These are phyloP conservation scores for Kurtzmaniella quercitrusa DNA, from an alignment of 1,139 yeast genomes.

Conservation along the genomic window DNA sequence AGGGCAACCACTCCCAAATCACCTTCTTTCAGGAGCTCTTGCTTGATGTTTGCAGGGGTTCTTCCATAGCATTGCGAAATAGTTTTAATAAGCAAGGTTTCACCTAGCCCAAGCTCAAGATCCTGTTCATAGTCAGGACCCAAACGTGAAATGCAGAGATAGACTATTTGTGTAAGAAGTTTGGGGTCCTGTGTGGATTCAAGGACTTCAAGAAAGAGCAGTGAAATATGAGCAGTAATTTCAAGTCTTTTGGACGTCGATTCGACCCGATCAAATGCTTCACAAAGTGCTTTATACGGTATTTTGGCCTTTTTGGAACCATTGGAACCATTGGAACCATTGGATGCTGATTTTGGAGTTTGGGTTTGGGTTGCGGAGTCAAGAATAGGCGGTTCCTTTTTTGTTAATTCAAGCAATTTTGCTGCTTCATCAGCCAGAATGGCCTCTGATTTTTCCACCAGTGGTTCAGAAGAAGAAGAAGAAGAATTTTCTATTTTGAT, in stretches of 20 bases:
- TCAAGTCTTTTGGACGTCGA: slow-evolving; percentile 76
- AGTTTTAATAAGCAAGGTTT: slow-evolving; percentile 80
- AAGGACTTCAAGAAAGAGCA: slow-evolving; percentile 63
- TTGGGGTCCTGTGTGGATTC: slow-evolving; percentile 44
- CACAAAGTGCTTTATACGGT: slow-evolving; percentile 61
- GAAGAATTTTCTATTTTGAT: no score
- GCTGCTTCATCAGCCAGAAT: slow-evolving; percentile 17
- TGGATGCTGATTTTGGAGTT: no score
- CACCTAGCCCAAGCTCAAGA: slow-evolving; percentile 89
- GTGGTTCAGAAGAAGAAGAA: no score
- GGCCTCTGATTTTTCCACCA: not conserved
- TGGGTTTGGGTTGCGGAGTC: slow-evolving; percentile 10
- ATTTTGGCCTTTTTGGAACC: slow-evolving; percentile 24
- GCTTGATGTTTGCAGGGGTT: slow-evolving; percentile 61
- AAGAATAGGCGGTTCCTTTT: slow-evolving; percentile 16
- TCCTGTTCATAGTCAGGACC: slow-evolving; percentile 96
- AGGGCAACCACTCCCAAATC: slow-evolving; percentile 91
- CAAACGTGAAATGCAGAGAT: slow-evolving; percentile 77
- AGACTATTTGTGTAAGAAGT: slow-evolving; percentile 67
- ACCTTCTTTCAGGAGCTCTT: slow-evolving; percentile 75
- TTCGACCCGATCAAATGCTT: slow-evolving; percentile 73
- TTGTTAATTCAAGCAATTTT: slow-evolving; percentile 19
- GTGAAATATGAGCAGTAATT: slow-evolving; percentile 70
- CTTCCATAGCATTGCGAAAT: slow-evolving; percentile 90
- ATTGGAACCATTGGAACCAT: no score